Base-by-base conservation (phyloP, 2,329 filamentous ascomycete genomes). In the Xylariaceae sp. region DNA sequence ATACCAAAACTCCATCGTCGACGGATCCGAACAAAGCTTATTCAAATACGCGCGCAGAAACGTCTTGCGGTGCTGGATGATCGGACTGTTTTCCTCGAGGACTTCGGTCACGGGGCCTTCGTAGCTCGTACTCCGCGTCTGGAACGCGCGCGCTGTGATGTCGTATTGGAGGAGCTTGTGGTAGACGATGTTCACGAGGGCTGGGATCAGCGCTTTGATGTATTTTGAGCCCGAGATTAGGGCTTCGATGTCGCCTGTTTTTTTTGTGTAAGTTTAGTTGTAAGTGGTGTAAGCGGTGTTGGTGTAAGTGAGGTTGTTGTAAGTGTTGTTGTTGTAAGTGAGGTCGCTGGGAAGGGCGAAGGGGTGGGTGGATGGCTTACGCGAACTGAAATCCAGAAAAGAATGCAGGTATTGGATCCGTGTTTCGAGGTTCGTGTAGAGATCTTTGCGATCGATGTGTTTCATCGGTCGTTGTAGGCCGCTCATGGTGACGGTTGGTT, bases 131-230 rank as follows among this genome's bases (percentile, higher is more conserved):
- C 79, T 82, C 18, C 80, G 75, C 1, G 83, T 85, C 60, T 85
- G 81, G 71, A 93, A 91, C 11, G 88, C 88, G 56, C 88, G 83
- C 1, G 90, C 88, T 3, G 90, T 94, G 72, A 93, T 90, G 71
- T 93, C 90, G 74, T 89, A 90, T 68, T 86, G 83, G 9, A 93
- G 78, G 0, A 94, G 81, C 71, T 93, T 93, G 69, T 86, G 86
- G 77, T 93, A 94, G 39, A 93, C 88, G 61, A 92, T 89, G 74
- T 92, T 91, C 69, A 93, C 89, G 18, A 94, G 82, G 51, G 89
- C 87, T 1, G 90, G 90, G 64, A 93, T 91, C 37, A 93, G 82
- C n/a, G 87, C 84, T 68, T 88, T 88, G 76, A 92, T 87, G 75
- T 91, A 91, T 72, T 90, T 90, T 60, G 84, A 79, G 63, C 88